Evolutionary conservation across 352 stramenopile genomes (phyloP), one percentile per base, ranked within the genome.

Genomic region (Globisporangium rhizosaccharum): DNA sequence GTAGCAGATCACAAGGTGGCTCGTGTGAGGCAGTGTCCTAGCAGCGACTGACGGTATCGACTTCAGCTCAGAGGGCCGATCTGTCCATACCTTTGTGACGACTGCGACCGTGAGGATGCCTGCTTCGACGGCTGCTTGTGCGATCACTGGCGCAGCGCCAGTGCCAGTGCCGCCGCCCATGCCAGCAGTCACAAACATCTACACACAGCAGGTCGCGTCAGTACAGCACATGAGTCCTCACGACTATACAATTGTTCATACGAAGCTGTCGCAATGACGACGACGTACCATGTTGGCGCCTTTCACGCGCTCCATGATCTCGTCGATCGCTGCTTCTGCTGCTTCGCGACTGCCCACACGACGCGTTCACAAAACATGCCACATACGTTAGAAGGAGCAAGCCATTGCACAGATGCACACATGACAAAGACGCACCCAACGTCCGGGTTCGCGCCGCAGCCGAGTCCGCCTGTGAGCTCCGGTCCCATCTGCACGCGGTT

Each of bases 401-500:
- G 45, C 17, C 17, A 12, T 23, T 36, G 10, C 17, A 12, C 18
- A 30, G 10, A 20, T 37, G 9, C 5, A 10, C 37, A 15, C 33
- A 47, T 2, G 59, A 28, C 18, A 49, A 15, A 28, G 18, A 57
- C 65, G 55, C 46, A 86, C 78, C 85, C 85, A 53, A 91, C 75
- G 51, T 94, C 82, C 25, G 85, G 85, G 45, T 94, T 94, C 36
- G 85, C 85, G 6, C 85, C 85, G 65, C 82, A 92, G 14, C 85
- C 85, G 5, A 94, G 67, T 12, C 85, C 85, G 48, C 86, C 77
- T 46, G 88, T 97, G 58, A 96, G 67, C 30, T 94, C 84, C 15
- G 88, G 86, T 3, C 81, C 82, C 85, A 94, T 94, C 63, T 96
- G 88, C 61, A 97, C 72, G 51, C 88, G 84, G 65, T 97, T 97